Base-by-base conservation (phyloP, 257 asterid genomes). In the Gentiana macrophylla region DNA sequence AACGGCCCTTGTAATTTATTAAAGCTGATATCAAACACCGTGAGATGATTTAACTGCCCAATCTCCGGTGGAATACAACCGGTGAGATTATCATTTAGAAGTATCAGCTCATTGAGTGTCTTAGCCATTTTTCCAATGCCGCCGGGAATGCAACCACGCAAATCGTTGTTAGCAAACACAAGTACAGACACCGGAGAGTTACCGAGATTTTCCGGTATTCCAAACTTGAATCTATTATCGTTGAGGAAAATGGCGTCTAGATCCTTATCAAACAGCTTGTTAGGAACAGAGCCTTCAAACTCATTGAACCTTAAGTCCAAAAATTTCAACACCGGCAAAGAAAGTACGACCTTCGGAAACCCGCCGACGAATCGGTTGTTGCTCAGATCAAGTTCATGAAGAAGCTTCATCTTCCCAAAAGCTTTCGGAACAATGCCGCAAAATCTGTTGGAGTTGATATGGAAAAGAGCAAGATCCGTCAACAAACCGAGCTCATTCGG, bases 281-380 rank as follows among this genome's bases (percentile, higher is more conserved):
- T 44, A 0, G 95, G 93, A 11, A 85, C 84, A 0, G 64, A 69
- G 3, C 95, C 95, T 55, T 85, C 93, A 32, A 85, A 85, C 4
- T 85, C 95, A 52, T 85, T 85, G 65, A 80, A 85, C 61, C 93
- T 65, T 5, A 85, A 69, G 61, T 85, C 95, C 62, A 85, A 53
- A 60, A 73, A 85, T 46, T 78, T 85, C 43, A 85, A 62, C 1
- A 61, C 48, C 34, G 83, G 89, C 57, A 82, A 37, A 0, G 79
- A 68, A 12, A 85, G 73, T 15, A 82, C 89, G 4, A 80, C 89
- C 12, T 8, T 37, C 3, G 95, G 95, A 12, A 85, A 85, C 0
- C 81, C 83, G 0, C 95, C 95, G 0, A 73, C 93, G 43, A 85
- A 80, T 3, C 95, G 73, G 36, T 85, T 85, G 63, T 82, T 85